A percentile compares a stretch with the other conserved stretches of the same genome.
Conservation (phyloP, 23 red algal genomes). For the Agarophyton chilense region DNA sequence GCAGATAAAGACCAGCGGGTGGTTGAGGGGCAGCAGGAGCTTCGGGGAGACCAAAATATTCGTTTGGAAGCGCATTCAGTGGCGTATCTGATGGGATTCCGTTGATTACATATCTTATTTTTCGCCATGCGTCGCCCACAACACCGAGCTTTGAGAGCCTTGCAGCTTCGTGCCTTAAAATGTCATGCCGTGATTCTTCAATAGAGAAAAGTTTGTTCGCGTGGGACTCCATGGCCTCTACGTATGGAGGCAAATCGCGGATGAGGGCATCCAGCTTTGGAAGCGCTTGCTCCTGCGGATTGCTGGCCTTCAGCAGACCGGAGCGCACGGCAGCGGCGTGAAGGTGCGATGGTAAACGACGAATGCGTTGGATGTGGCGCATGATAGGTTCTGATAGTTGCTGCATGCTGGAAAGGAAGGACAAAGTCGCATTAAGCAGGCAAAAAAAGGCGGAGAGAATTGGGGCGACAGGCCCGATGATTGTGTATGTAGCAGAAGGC, state of each 20-base stretch:
- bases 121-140: constrained; percentile 17
- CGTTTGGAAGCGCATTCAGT: constrained; percentile 41
- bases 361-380: constrained; percentile 4
- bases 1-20: constrained; percentile 41
- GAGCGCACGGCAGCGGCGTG: constrained; percentile 36
- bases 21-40: constrained; percentile 31
- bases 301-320: constrained; percentile 13
- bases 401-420: constrained; percentile 8
- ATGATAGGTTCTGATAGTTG: constrained; percentile 27
- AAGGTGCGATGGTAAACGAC: constrained; percentile 48
- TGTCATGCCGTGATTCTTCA: constrained; percentile 14
- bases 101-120: not conserved
- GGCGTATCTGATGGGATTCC: constrained; percentile 21
- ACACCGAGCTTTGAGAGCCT: not conserved
- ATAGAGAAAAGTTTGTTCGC: not conserved
- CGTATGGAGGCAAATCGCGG: constrained; percentile 30
- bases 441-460: not conserved
- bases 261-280: constrained; percentile 50
- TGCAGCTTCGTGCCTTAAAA: not conserved
- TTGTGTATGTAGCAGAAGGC: not conserved
- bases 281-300: constrained; percentile 27
- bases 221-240: constrained; percentile 29
- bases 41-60: constrained; percentile 33
- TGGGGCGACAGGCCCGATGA: not conserved
- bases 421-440: not conserved